Conservation (phyloP, 441 rosid species). For the Erodium chrysanthum region DNA sequence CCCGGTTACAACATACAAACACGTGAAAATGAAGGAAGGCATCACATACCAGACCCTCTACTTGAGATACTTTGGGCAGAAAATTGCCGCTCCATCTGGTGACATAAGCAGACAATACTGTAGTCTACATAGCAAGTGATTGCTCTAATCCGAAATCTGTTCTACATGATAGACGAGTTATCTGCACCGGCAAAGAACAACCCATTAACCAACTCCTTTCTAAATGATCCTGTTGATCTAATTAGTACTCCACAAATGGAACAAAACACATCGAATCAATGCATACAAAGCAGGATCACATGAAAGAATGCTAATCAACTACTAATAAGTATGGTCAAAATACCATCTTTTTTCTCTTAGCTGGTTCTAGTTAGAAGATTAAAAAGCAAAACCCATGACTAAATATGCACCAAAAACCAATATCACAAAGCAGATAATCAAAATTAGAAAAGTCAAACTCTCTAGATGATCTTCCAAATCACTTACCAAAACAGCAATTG, state of each 20-base stretch:
- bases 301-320: background rate
- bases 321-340: background rate
- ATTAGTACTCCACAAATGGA: background rate
- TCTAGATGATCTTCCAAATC: background rate
- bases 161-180: conserved; percentile 21
- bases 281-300: background rate
- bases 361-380: background rate
- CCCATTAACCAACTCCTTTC: background rate
- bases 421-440: background rate
- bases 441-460: background rate
- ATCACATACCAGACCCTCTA: conserved; percentile 51
- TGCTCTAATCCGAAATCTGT: conserved; percentile 17
- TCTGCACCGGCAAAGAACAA: conserved; percentile 12
- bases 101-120: conserved; percentile 55
- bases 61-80: conserved; percentile 54
- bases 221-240: background rate
- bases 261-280: background rate
- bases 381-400: background rate
- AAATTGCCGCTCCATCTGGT: conserved; percentile 64
- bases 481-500: background rate
- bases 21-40: background rate
- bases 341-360: background rate
- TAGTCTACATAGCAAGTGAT: conserved; percentile 18
- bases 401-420: background rate
- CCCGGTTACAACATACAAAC: background rate